Conservation (phyloP, 2,329 filamentous ascomycete genomes). For the Botryotinia narcissicola region DNA sequence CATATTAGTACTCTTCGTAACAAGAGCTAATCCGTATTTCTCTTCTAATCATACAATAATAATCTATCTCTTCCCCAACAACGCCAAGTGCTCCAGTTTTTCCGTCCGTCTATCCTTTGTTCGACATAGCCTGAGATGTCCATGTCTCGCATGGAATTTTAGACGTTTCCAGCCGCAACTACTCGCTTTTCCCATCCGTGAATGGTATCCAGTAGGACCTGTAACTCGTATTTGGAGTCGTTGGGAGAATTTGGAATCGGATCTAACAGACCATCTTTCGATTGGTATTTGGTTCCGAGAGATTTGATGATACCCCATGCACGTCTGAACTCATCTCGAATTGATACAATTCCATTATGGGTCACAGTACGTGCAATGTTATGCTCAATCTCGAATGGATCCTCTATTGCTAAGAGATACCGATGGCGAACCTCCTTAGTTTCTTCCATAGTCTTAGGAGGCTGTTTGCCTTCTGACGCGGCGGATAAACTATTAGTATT, state of each 20-base stretch:
- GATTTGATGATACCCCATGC: slow-evolving; percentile 69
- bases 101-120: not conserved
- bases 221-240: slow-evolving; percentile 25
- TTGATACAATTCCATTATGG: slow-evolving; percentile 75
- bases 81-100: slow-evolving; percentile 5
- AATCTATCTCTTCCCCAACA: not conserved
- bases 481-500: not conserved
- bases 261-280: slow-evolving; percentile 32
- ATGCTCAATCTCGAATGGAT: slow-evolving; percentile 84
- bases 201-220: slow-evolving; percentile 31
- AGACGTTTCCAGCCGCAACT: not conserved
- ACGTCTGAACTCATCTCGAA: slow-evolving; percentile 79
- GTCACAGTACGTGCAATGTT: slow-evolving; percentile 87
- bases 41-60: not conserved
- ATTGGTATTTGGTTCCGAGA: slow-evolving; percentile 43
- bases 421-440: slow-evolving; percentile 71
- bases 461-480: slow-evolving; percentile 21
- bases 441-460: slow-evolving; percentile 33
- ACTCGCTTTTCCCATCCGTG: slow-evolving; percentile 26
- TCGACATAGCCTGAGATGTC: not conserved
- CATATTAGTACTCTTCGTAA: not conserved
- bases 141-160: not conserved
- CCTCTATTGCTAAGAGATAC: slow-evolving; percentile 86
- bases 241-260: slow-evolving; percentile 16
- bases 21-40: not conserved